Percentiles rank a stretch among this genome's conserved stretches.
These are phyloP conservation scores for Arctium minus DNA, from an alignment of 129 eudicot genomes.

Conservation along the genomic window DNA sequence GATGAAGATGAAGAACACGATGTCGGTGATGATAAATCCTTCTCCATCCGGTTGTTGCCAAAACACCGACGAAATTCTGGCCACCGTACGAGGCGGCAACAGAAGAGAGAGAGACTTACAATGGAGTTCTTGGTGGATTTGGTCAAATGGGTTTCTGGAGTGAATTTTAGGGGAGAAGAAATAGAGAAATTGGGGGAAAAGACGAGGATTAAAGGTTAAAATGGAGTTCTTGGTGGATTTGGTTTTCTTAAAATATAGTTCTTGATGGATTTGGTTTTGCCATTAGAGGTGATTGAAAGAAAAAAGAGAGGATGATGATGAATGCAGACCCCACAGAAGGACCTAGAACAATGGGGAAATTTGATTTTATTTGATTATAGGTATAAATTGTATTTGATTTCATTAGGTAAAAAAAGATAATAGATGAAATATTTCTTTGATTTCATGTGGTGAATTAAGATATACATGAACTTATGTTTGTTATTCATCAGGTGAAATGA, in stretches of 20 bases:
- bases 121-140: not conserved
- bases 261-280: not conserved
- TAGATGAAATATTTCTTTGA: too few species aligned
- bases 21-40: slow-evolving; percentile 20
- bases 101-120: slow-evolving; percentile 41
- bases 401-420: too few species aligned
- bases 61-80: slow-evolving; percentile 33
- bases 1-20: too few species aligned
- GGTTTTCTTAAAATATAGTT: slow-evolving; percentile 3
- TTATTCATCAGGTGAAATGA: too few species aligned
- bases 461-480: too few species aligned
- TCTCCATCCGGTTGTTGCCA: slow-evolving; percentile 67
- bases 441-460: too few species aligned
- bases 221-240: slow-evolving; percentile 42
- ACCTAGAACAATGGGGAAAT: too few species aligned
- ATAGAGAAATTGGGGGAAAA: slow-evolving; percentile 34
- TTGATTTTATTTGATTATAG: too few species aligned
- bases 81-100: slow-evolving; percentile 40
- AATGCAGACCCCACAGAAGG: too few species aligned
- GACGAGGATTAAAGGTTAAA: slow-evolving; percentile 30
- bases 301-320: not conserved
- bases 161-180: slow-evolving; percentile 39
- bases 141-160: slow-evolving; percentile 24
- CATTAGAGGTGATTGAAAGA: slow-evolving; percentile 34
- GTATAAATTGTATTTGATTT: too few species aligned